These are phyloP conservation scores for Antrodiella citrinella DNA, from an alignment of 768 basidiomycete species.

Conservation along the genomic window DNA sequence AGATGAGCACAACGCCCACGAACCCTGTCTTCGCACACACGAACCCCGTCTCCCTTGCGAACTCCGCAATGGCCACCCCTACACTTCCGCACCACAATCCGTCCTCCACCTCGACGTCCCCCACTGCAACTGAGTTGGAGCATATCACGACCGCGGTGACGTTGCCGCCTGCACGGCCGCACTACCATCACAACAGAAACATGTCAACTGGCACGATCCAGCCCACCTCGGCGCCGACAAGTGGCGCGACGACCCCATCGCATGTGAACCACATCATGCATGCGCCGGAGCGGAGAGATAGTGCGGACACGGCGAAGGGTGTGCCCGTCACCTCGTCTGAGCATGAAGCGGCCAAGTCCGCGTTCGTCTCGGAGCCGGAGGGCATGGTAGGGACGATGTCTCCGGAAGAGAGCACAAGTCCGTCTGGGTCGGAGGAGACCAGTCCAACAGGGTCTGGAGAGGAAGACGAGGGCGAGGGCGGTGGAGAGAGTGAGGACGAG, in stretches of 20 bases:
- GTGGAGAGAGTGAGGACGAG: constrained; percentile 15
- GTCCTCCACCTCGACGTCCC: background rate
- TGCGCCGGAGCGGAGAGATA: constrained; percentile 16
- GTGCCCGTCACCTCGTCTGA: background rate
- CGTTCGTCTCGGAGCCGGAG: constrained; percentile 15
- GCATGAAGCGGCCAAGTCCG: constrained; percentile 10
- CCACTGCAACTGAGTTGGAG: constrained; percentile 13
- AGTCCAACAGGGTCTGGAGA: constrained; percentile 13
- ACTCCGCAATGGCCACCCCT: constrained; percentile 1
- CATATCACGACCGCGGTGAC: constrained; percentile 28
- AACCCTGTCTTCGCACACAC: no score
- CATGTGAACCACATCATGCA: no score
- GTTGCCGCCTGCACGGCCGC: constrained; percentile 25
- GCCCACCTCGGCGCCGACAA: background rate
- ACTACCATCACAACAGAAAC: constrained; percentile 19
- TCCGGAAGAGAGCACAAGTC: constrained; percentile 6
- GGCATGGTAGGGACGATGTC: constrained; percentile 14
- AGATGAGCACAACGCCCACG: no score
- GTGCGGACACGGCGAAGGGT: constrained; percentile 18
- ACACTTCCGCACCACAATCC: background rate
- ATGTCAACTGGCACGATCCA: constrained; percentile 2
- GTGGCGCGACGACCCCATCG: background rate
- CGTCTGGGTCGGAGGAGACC: constrained; percentile 1
- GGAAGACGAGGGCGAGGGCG: constrained; percentile 14
- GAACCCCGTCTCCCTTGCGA: constrained; percentile 6